These are phyloP conservation scores for Puccinia polysora DNA, from an alignment of 1,284 basidiomycete species.

Conservation along the genomic window DNA sequence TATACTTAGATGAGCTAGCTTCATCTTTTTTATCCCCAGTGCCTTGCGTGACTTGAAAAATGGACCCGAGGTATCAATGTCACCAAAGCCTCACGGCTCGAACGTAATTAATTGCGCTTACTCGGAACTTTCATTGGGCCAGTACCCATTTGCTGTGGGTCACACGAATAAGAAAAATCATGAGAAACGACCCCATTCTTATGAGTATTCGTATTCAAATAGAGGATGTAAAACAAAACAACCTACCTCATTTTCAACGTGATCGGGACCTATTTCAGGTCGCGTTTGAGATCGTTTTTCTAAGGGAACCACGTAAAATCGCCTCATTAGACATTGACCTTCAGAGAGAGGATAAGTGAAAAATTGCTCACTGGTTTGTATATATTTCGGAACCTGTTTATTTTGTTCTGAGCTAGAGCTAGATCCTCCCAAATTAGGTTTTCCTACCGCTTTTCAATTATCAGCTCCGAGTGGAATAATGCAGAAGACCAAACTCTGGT, in stretches of 20 bases:
- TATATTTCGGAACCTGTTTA: neutral
- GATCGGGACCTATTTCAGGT: neutral
- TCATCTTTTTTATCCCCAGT: too few species aligned
- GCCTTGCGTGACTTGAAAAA: too few species aligned
- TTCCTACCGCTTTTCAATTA: neutral
- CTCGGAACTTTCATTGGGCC: too few species aligned
- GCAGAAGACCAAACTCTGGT: too few species aligned
- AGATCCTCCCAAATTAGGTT: slow-evolving; percentile 27
- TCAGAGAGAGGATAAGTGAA: neutral
- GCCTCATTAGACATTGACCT: neutral
- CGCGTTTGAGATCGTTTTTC: neutral
- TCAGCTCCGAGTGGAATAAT: neutral
- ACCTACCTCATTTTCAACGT: neutral
- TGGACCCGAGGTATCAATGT: too few species aligned
- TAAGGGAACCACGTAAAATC: neutral
- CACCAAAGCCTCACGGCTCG: too few species aligned
- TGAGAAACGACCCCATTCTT: too few species aligned
- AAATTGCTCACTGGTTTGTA: neutral
- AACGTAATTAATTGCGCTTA: too few species aligned
- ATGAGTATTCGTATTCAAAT: too few species aligned
- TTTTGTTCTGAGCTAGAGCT: slow-evolving; percentile 35
- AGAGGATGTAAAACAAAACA: neutral
- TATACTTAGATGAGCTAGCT: too few species aligned
- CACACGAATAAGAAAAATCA: too few species aligned
- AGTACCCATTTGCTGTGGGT: too few species aligned